Conservation (phyloP, 768 basidiomycete species). For the Melanogaster broomeanus region DNA sequence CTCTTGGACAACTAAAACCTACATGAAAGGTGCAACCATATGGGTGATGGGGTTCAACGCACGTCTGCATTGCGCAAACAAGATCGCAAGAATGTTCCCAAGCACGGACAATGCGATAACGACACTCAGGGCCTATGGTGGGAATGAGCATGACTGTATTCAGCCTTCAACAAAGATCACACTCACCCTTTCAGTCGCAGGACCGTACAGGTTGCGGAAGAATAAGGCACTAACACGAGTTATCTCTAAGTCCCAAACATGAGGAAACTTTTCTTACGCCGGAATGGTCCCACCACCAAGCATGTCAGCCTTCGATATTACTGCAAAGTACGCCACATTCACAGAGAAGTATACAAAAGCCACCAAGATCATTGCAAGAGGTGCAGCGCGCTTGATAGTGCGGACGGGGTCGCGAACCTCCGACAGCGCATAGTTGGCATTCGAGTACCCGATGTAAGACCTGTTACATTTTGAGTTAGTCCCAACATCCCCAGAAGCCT, state of each 20-base stretch:
- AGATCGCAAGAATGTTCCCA: conserved; percentile 62
- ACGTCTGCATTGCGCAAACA: conserved; percentile 72
- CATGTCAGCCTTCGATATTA: conserved; percentile 70
- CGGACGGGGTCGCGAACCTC: conserved; percentile 69
- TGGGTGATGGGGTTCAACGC: conserved; percentile 9
- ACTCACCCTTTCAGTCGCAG: conserved; percentile 56
- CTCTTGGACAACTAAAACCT: conserved; percentile 62
- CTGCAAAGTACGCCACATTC: conserved; percentile 75
- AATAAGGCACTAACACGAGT: conserved; percentile 54
- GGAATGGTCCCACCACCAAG: conserved; percentile 62
- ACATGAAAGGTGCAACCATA: not conserved
- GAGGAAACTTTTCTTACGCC: conserved; percentile 47
- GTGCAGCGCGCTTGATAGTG: conserved; percentile 71
- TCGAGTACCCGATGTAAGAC: conserved; percentile 74
- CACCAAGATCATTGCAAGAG: conserved; percentile 63
- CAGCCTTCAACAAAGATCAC: not conserved
- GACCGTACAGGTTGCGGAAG: conserved; percentile 73
- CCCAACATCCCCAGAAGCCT: not conserved
- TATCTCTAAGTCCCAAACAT: not conserved
- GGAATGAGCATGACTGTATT: conserved; percentile 1
- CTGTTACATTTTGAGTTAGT: conserved; percentile 31
- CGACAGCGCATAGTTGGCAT: conserved; percentile 73
- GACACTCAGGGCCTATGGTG: conserved; percentile 52
- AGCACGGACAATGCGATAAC: conserved; percentile 66
- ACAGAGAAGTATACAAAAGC: conserved; percentile 61